Conservation (phyloP, 2,329 filamentous ascomycete genomes). For the Didymella sp. region DNA sequence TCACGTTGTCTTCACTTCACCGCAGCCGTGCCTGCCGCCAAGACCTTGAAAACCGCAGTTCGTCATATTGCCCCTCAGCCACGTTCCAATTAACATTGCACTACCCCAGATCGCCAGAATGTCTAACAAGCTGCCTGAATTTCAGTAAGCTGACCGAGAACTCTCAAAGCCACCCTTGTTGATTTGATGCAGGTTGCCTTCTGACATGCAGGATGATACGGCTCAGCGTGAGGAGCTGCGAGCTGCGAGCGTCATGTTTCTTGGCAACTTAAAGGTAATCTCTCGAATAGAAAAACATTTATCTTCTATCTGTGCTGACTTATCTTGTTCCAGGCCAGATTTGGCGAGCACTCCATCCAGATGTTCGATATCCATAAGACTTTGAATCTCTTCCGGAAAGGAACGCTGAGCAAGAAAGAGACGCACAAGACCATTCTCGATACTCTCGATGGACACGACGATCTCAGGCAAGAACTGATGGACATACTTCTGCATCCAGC, state of each 20-base stretch:
- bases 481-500: slow-evolving; percentile 35
- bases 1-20: slow-evolving; percentile 15
- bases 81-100: neutral
- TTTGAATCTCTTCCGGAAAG: slow-evolving; percentile 27
- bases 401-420: slow-evolving; percentile 32
- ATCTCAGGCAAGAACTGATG: slow-evolving; percentile 34
- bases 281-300: neutral
- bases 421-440: slow-evolving; percentile 27
- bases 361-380: slow-evolving; percentile 24
- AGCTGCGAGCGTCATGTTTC: slow-evolving; percentile 24
- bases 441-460: slow-evolving; percentile 25
- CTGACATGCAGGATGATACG: slow-evolving; percentile 6
- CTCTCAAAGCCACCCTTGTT: neutral
- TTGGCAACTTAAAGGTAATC: slow-evolving; percentile 31
- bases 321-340: slow-evolving; percentile 24
- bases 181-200: slow-evolving; percentile 7
- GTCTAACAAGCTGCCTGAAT: neutral
- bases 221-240: neutral
- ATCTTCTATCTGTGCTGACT: neutral
- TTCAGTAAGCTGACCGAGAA: slow-evolving; percentile 1
- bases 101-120: neutral
- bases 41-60: neutral
- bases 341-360: slow-evolving; percentile 35
- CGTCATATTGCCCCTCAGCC: neutral
- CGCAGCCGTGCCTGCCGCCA: slow-evolving; percentile 2